These are phyloP conservation scores for Cryptococcus sp. DNA, from an alignment of 1,284 basidiomycete genomes.

Conservation along the genomic window DNA sequence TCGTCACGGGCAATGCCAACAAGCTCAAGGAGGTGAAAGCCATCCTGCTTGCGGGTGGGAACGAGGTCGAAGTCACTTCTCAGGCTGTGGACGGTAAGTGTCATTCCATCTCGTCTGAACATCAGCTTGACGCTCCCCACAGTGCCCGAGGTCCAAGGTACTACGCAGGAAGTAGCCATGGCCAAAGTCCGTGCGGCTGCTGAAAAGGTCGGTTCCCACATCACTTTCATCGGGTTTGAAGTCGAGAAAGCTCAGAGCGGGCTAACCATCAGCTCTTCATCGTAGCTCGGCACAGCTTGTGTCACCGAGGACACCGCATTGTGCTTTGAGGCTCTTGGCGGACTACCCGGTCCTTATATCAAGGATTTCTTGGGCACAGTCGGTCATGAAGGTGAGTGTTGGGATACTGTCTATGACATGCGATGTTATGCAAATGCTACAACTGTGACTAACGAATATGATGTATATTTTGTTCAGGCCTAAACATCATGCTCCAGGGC, in stretches of 20 bases:
- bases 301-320: slow-evolving; percentile 98
- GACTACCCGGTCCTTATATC: slow-evolving; percentile 95
- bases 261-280: no score
- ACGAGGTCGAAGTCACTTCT: slow-evolving; percentile 43
- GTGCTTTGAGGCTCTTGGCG: slow-evolving; percentile 82
- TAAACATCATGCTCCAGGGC: slow-evolving; percentile 82
- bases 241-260: not conserved
- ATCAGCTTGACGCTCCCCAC: not conserved
- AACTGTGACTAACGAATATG: not conserved
- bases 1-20: slow-evolving; percentile 93
- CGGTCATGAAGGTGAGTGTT: slow-evolving; percentile 67
- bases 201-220: slow-evolving; percentile 61
- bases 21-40: slow-evolving; percentile 84
- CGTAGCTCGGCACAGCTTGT: slow-evolving; percentile 76
- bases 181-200: slow-evolving; percentile 87
- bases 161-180: slow-evolving; percentile 82
- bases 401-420: not conserved
- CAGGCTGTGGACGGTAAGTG: slow-evolving; percentile 47
- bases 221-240: not conserved
- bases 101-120: not conserved
- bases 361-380: slow-evolving; percentile 82
- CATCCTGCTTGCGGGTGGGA: slow-evolving; percentile 46
- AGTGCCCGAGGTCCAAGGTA: slow-evolving; percentile 95
- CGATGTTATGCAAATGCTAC: slow-evolving; percentile 1
- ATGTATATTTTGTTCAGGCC: slow-evolving; percentile 56